Percentiles rank a stretch among this genome's conserved stretches.
These are phyloP conservation scores for Suillus variegatus DNA, from an alignment of 768 basidiomycete genomes.

Conservation along the genomic window DNA sequence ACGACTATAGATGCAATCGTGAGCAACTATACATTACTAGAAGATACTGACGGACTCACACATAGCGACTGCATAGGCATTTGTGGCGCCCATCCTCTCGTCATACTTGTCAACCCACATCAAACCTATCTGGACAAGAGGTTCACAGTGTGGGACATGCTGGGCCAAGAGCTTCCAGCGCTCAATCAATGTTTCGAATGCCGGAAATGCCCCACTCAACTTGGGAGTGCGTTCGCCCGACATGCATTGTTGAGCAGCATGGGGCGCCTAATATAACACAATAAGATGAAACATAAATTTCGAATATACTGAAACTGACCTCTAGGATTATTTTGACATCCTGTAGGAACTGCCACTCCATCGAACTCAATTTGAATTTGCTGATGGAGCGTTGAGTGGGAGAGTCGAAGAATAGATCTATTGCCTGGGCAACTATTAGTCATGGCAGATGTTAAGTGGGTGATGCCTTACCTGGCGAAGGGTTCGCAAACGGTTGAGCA, in stretches of 20 bases:
- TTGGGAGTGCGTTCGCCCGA: neutral
- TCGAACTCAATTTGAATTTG: neutral
- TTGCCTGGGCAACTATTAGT: constrained; percentile 3
- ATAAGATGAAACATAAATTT: neutral
- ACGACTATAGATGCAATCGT: neutral
- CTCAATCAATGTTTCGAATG: constrained; percentile 1
- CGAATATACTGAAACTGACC: neutral
- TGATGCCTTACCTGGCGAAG: constrained; percentile 6
- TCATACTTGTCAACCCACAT: neutral
- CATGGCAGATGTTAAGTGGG: neutral
- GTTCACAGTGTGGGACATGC: neutral
- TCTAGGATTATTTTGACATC: constrained; percentile 9
- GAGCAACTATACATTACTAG: neutral
- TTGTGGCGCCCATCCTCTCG: neutral
- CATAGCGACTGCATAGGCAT: neutral
- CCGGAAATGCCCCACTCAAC: neutral
- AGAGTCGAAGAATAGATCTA: constrained; percentile 3
- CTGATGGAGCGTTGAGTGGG: neutral
- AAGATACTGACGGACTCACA: neutral
- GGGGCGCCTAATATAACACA: neutral
- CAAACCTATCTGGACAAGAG: neutral
- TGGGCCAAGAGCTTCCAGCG: neutral
- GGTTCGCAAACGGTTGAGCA: constrained; percentile 24
- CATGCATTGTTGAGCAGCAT: constrained; percentile 4
- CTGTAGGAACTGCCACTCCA: constrained; percentile 7